These are phyloP conservation scores for Leishmania tropica DNA, from an alignment of 208 protist species.

Conservation along the genomic window DNA sequence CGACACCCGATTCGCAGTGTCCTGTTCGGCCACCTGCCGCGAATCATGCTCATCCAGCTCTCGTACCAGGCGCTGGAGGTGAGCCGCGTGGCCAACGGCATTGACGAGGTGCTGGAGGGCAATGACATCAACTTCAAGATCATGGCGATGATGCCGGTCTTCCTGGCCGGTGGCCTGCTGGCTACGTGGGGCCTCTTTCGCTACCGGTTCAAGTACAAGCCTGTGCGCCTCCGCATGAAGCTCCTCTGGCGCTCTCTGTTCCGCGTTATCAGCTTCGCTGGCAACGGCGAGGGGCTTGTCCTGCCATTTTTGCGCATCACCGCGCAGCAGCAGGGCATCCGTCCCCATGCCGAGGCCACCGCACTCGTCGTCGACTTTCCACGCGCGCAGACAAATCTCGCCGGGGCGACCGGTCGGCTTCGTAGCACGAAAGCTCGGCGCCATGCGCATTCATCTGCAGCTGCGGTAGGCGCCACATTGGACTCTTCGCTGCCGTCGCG, in stretches of 20 bases:
- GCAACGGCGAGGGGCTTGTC: slow-evolving; percentile 12
- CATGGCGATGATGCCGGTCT: slow-evolving; percentile 72
- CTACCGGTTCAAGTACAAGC: slow-evolving; percentile 36
- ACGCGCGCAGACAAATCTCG: neutral
- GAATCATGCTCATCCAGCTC: slow-evolving; percentile 77
- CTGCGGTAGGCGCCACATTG: neutral
- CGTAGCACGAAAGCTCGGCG: neutral
- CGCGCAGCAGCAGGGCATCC: neutral
- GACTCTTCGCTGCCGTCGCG: neutral
- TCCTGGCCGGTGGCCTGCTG: slow-evolving; percentile 31
- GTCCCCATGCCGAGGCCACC: neutral
- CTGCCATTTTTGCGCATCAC: slow-evolving; percentile 11
- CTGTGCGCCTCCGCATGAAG: slow-evolving; percentile 59
- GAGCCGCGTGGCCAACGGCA: slow-evolving; percentile 70
- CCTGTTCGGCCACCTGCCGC: slow-evolving; percentile 70
- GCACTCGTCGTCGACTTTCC: neutral
- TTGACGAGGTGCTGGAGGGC: slow-evolving; percentile 79
- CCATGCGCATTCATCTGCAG: neutral
- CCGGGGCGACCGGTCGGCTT: neutral
- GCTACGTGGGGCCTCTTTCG: slow-evolving; percentile 34
- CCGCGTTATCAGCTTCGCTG: slow-evolving; percentile 63
- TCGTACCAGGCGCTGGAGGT: slow-evolving; percentile 75
- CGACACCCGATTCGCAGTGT: slow-evolving; percentile 64
- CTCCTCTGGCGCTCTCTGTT: slow-evolving; percentile 64
- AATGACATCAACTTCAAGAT: slow-evolving; percentile 87